phyloP scores from a whole-genome alignment of 768 basidiomycete species.

The Rhodotorula paludigena region DNA sequence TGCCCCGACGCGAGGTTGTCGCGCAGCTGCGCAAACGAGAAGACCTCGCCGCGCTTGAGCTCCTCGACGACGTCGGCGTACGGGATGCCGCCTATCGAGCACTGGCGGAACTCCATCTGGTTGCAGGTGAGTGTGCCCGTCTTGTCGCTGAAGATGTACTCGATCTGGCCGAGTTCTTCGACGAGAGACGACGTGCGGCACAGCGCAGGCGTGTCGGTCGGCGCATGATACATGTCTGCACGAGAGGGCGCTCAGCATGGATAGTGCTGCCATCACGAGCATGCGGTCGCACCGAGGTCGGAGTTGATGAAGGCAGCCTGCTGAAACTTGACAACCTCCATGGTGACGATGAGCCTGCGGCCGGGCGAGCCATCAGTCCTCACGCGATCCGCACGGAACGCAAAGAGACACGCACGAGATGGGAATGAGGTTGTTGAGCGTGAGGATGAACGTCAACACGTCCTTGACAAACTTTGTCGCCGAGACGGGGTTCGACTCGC shows the following conservation, averaged over 20 bases:
- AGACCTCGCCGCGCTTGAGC: conserved; percentile 61
- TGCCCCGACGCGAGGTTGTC: conserved; percentile 43
- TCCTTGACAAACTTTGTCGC: conserved; percentile 82
- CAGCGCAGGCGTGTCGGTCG: conserved; percentile 90
- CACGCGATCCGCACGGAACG: too few relatives aligned
- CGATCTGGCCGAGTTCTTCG: conserved; percentile 95
- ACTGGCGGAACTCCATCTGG: conserved; percentile 81
- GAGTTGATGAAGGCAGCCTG: conserved; percentile 96
- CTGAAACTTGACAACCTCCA: conserved; percentile 98
- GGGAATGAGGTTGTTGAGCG: conserved; percentile 84
- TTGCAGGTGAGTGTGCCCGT: conserved; percentile 90
- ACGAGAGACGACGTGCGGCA: conserved; percentile 98
- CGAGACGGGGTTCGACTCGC: conserved; percentile 38
- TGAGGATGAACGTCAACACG: conserved; percentile 92
- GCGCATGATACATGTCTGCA: conserved; percentile 92
- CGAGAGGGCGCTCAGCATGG: conserved; percentile 48
- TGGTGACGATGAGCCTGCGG: conserved; percentile 79
- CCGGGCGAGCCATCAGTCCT: not conserved
- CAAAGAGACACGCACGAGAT: conserved; percentile 58
- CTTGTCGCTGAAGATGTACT: conserved; percentile 98
- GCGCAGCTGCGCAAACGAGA: conserved; percentile 47
- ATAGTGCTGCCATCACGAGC: too few relatives aligned
- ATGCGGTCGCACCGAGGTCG: conserved; percentile 47
- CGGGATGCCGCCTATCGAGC: conserved; percentile 77
- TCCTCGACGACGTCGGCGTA: conserved; percentile 93